Conservation (phyloP, 306 rosid species). For the Ochetophila trinervis region DNA sequence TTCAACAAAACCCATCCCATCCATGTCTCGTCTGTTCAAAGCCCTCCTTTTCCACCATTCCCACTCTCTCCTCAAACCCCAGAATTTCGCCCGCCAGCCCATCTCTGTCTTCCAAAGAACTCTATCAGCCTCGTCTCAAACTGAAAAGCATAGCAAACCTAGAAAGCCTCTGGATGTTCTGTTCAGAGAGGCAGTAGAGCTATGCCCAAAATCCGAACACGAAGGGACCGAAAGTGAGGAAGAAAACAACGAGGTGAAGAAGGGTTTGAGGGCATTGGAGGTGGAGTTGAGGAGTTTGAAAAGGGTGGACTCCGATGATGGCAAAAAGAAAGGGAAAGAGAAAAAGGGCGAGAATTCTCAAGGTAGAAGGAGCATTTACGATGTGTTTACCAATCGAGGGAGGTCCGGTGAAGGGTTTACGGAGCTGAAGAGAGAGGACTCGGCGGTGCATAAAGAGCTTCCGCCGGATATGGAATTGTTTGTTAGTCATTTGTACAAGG, state of each 20-base stretch:
- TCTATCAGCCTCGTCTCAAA: constrained; percentile 19
- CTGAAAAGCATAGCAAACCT: constrained; percentile 14
- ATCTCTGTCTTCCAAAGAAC: constrained; percentile 26
- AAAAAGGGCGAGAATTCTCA: constrained; percentile 9
- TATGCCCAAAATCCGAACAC: constrained; percentile 17
- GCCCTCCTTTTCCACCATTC: constrained; percentile 29
- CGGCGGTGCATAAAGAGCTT: constrained; percentile 35
- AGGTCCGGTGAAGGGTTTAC: not conserved
- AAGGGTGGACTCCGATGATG: constrained; percentile 8
- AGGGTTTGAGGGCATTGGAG: constrained; percentile 29
- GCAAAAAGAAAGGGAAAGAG: constrained; percentile 5
- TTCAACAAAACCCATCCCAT: constrained; percentile 5
- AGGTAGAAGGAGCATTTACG: constrained; percentile 24
- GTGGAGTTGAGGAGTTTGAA: constrained; percentile 27
- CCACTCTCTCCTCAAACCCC: constrained; percentile 23
- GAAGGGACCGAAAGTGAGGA: constrained; percentile 7
- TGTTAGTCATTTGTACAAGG: constrained; percentile 39
- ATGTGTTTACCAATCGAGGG: constrained; percentile 28
- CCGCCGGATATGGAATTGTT: constrained; percentile 54
- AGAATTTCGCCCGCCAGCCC: constrained; percentile 17
- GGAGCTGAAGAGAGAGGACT: constrained; percentile 22
- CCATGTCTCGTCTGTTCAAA: constrained; percentile 40
- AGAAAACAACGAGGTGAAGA: constrained; percentile 27
- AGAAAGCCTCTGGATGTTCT: constrained; percentile 37
- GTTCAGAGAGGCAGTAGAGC: constrained; percentile 41